phyloP scores from a whole-genome alignment of 106 monocot species.

The Dendrobium officinale region DNA sequence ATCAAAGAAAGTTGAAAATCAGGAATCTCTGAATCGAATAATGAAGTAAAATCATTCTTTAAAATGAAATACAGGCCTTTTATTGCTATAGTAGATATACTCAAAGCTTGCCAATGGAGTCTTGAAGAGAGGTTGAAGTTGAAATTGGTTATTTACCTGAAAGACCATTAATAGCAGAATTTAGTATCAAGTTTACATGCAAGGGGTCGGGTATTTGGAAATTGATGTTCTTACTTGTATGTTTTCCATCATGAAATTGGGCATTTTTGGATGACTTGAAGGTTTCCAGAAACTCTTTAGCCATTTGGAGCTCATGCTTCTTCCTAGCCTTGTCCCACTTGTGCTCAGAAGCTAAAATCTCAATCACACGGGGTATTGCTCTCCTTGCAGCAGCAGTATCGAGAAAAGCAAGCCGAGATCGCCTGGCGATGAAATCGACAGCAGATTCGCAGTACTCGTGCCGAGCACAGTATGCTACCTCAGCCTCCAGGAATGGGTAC shows the following conservation, averaged over 20 bases:
- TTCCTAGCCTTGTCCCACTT: conserved; percentile 81
- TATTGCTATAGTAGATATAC: conserved; percentile 1
- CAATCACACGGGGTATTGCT: conserved; percentile 74
- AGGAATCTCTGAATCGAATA: neutral
- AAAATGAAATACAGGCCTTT: neutral
- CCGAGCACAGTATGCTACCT: conserved; percentile 92
- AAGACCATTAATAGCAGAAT: neutral
- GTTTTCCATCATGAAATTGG: conserved; percentile 86
- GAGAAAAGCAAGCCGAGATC: conserved; percentile 87
- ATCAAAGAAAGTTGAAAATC: neutral
- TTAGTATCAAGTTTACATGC: neutral
- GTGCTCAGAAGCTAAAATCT: conserved; percentile 76
- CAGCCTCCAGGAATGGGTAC: conserved; percentile 92
- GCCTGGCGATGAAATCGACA: conserved; percentile 84
- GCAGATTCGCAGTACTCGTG: conserved; percentile 92
- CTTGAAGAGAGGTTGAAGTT: neutral
- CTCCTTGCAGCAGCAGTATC: conserved; percentile 87
- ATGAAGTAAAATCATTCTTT: neutral
- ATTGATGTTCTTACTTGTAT: conserved; percentile 26
- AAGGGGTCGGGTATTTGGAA: neutral
- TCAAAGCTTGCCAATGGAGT: neutral
- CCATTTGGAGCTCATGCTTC: conserved; percentile 68
- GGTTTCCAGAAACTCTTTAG: conserved; percentile 79
- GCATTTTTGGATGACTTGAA: conserved; percentile 98
- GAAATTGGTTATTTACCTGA: conserved; percentile 7